Percentiles rank a stretch among this genome's conserved stretches.
phyloP scores from a whole-genome alignment of 2,329 filamentous ascomycete species.

The Penicillium corylophilum region DNA sequence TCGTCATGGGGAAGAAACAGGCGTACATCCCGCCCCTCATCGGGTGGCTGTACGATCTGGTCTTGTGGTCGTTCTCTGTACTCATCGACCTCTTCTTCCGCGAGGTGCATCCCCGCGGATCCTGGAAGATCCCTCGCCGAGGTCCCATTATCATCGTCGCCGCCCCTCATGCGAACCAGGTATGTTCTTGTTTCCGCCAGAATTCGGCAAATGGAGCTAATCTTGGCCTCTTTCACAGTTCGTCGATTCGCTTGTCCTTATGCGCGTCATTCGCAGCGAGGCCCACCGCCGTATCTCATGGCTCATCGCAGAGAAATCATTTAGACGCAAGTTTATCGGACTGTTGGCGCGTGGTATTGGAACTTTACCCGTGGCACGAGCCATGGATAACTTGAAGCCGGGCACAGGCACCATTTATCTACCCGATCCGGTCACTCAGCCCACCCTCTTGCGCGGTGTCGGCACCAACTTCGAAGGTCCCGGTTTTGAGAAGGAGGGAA shows the following conservation, averaged over 20 bases:
- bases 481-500: constrained; percentile 73
- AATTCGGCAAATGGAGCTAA: constrained; percentile 7
- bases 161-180: constrained; percentile 94
- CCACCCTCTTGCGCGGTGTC: constrained; percentile 74
- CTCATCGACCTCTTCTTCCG: constrained; percentile 96
- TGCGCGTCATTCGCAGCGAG: constrained; percentile 84
- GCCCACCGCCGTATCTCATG: constrained; percentile 86
- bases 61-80: constrained; percentile 56
- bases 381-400: constrained; percentile 82
- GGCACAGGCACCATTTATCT: constrained; percentile 80
- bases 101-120: constrained; percentile 90
- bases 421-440: constrained; percentile 81
- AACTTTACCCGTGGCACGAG: constrained; percentile 87
- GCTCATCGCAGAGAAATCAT: constrained; percentile 92
- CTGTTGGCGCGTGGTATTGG: constrained; percentile 81
- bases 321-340: constrained; percentile 85
- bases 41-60: constrained; percentile 51
- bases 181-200: constrained; percentile 40
- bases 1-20: constrained; percentile 36
- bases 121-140: constrained; percentile 87
- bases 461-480: constrained; percentile 76
- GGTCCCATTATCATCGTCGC: constrained; percentile 94
- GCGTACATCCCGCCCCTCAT: constrained; percentile 46
- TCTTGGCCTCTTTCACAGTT: constrained; percentile 58
- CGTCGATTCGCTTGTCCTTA: constrained; percentile 89